Base-by-base conservation (phyloP, 163 green algal genomes). In the Smithsoniella earleae region DNA sequence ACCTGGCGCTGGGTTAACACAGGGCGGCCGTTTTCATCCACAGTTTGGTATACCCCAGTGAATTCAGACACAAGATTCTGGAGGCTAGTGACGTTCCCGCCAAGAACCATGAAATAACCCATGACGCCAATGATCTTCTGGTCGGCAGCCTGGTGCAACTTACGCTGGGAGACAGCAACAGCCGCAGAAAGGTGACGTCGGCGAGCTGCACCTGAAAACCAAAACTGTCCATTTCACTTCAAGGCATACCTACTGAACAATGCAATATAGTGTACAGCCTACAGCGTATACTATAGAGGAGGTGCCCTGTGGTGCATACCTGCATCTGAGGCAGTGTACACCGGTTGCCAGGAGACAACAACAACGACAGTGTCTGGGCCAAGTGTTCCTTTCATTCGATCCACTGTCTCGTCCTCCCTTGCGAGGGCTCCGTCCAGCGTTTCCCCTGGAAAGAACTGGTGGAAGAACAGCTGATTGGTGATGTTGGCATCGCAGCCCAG, bases 1-100 rank as follows among this genome's bases (percentile, higher is more conserved):
- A 69, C 58, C 58, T 69, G 58, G n/a, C 58, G 58, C 58, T 69
- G 58, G 30, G 58, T 43, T 5, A 69, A 31, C 22, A 69, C 27
- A 18, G 58, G 58, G 3, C n/a, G 20, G 3, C 58, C 58, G 25
- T 69, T 34, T 38, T 69, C 58, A 16, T 33, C 58, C 18, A 69
- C 43, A 8, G 20, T 13, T 13, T 69, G 27, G 25, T 33, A 30
- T n/a, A 69, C 58, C 3, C 58, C 58, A 5, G 58, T 45, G 58
- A 69, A 69, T 5, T 40, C 58, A 5, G 16, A 36, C 20, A 69
- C 58, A 5, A 69, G 27, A 38, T 3, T 34, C 58, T 69, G 58
- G 5, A 69, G 25, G 25, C 43, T 33, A 30, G 20, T 33, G 5
- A 40, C 20, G 34, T 33, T 36, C 30, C 58, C 58, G 3, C 25